Percentiles rank a stretch among this genome's conserved stretches.
These are phyloP conservation scores for Akanthomyces uredinophilus DNA, from an alignment of 2,329 filamentous ascomycete genomes.

Conservation along the genomic window DNA sequence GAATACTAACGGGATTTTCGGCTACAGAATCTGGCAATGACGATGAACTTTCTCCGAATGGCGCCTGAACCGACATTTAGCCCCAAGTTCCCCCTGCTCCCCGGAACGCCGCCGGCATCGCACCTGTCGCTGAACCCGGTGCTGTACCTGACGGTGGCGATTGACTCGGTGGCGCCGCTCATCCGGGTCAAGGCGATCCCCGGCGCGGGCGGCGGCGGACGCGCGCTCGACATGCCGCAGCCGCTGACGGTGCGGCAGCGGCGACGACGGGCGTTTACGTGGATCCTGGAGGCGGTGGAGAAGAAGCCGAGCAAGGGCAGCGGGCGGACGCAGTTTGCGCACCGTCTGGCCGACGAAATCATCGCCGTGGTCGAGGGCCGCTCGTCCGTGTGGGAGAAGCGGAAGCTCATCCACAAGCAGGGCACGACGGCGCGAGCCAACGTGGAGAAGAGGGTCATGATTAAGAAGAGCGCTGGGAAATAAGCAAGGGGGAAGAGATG, in stretches of 20 bases:
- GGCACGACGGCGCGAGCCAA: slow-evolving; percentile 77
- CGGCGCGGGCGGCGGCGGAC: slow-evolving; percentile 81
- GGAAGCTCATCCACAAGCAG: slow-evolving; percentile 71
- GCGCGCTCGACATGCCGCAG: slow-evolving; percentile 73
- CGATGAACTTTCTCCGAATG: slow-evolving; percentile 81
- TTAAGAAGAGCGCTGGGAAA: slow-evolving; percentile 29
- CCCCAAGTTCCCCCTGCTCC: slow-evolving; percentile 64
- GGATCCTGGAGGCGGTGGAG: slow-evolving; percentile 81
- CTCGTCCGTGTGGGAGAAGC: slow-evolving; percentile 78
- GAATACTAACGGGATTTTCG: neutral
- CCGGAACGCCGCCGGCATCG: slow-evolving; percentile 68
- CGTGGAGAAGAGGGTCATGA: slow-evolving; percentile 36
- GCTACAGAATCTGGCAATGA: slow-evolving; percentile 71
- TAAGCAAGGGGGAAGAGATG: slow-evolving; percentile 16
- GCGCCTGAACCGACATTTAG: slow-evolving; percentile 72
- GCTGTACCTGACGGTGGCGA: slow-evolving; percentile 80
- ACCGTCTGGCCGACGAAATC: slow-evolving; percentile 79
- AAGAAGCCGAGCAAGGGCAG: slow-evolving; percentile 71
- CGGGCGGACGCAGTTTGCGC: slow-evolving; percentile 67
- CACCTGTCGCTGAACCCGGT: slow-evolving; percentile 86
- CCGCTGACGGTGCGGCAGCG: slow-evolving; percentile 72
- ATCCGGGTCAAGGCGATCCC: slow-evolving; percentile 71
- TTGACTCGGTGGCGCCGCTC: slow-evolving; percentile 89
- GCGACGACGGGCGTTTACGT: slow-evolving; percentile 71
- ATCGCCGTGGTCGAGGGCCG: slow-evolving; percentile 82